Conservation (phyloP, 2,329 filamentous ascomycete genomes). For the Venturia carpophila region DNA sequence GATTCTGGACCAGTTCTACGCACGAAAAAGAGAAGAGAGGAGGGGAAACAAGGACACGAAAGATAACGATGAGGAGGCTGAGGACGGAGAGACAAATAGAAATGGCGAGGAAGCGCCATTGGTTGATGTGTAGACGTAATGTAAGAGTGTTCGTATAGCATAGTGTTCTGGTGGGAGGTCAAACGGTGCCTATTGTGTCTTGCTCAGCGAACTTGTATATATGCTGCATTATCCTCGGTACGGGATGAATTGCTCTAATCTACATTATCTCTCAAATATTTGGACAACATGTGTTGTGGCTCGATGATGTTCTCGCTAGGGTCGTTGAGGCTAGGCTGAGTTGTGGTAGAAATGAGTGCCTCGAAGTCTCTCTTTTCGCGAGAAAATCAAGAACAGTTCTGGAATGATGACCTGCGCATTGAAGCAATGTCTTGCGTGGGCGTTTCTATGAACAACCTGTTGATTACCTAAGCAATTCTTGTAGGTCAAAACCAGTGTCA, state of each 20-base stretch:
- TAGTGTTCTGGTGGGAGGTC: neutral
- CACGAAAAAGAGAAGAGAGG: conserved; percentile 33
- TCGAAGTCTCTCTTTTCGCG: neutral
- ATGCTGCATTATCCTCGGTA: neutral
- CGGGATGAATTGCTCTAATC: neutral
- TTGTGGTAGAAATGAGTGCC: neutral
- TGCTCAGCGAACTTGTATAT: conserved; percentile 8
- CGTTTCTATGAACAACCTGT: too few relatives aligned
- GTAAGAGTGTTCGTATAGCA: neutral
- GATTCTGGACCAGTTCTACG: conserved; percentile 46
- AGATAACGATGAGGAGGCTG: conserved; percentile 31
- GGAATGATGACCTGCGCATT: too few relatives aligned
- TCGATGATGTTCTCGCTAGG: neutral
- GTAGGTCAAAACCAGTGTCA: neutral
- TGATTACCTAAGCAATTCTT: too few relatives aligned
- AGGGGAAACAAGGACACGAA: conserved; percentile 36
- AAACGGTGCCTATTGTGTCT: neutral
- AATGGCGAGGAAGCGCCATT: neutral
- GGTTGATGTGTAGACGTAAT: neutral
- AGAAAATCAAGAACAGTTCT: too few relatives aligned
- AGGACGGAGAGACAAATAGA: neutral
- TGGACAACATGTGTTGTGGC: neutral
- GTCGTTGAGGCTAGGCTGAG: neutral
- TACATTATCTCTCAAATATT: neutral
- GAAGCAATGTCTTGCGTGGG: too few relatives aligned